Conservation (phyloP, 495 filamentous ascomycete species). For the Wilcoxina mikolae region DNA sequence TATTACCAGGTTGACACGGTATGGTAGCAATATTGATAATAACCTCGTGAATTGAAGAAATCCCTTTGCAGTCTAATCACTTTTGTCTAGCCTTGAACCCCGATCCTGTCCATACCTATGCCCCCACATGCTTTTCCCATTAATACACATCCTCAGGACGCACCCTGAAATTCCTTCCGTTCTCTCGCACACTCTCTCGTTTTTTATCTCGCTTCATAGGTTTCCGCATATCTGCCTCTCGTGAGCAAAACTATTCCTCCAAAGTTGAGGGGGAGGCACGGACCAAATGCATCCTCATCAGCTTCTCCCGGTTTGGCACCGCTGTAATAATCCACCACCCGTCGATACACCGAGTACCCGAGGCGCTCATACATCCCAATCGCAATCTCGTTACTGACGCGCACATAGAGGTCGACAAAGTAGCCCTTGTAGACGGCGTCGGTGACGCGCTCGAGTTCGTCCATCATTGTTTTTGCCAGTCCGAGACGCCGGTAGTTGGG, state of each 20-base stretch:
- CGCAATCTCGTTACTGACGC: conserved; percentile 73
- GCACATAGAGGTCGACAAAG: conserved; percentile 92
- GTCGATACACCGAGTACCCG: conserved; percentile 76
- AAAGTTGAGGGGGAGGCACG: conserved; percentile 2
- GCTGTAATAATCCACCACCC: conserved; percentile 81
- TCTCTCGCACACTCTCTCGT: conserved; percentile 57
- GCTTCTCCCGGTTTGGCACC: conserved; percentile 41
- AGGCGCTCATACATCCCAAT: conserved; percentile 77
- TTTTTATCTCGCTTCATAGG: conserved; percentile 70
- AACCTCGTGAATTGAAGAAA: too few species aligned
- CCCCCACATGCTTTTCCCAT: too few species aligned
- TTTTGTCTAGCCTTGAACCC: background rate
- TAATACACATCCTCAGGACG: conserved; percentile 71
- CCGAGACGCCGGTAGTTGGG: conserved; percentile 73
- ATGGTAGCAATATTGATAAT: too few species aligned
- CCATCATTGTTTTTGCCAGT: conserved; percentile 63
- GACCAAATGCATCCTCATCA: conserved; percentile 67
- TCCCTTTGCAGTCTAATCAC: background rate
- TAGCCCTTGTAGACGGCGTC: conserved; percentile 63
- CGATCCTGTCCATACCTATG: too few species aligned
- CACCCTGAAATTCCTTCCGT: conserved; percentile 72
- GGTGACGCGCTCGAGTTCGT: conserved; percentile 61
- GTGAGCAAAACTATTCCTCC: background rate
- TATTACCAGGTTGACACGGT: too few species aligned
- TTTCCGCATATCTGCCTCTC: conserved; percentile 70